Conservation (phyloP, 2,329 filamentous ascomycete genomes). For the Pseudogymnoascus sp. region DNA sequence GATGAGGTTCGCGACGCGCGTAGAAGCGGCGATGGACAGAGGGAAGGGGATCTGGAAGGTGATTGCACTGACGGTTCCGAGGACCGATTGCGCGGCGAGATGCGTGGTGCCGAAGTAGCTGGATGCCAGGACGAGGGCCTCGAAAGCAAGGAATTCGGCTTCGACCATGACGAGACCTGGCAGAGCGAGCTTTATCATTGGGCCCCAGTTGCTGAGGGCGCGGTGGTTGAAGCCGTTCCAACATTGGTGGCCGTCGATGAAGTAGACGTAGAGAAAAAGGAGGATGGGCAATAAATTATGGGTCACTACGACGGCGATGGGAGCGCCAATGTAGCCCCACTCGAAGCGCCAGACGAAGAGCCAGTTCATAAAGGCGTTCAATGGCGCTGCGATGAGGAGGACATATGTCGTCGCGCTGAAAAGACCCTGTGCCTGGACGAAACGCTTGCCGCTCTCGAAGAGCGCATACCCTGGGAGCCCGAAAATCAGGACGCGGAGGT, state of each 20-base stretch:
- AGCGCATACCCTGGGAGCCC: slow-evolving; percentile 68
- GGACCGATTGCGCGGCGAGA: slow-evolving; percentile 79
- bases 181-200: slow-evolving; percentile 79
- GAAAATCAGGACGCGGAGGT: slow-evolving; percentile 59
- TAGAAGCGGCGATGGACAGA: slow-evolving; percentile 78
- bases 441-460: slow-evolving; percentile 72
- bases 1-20: slow-evolving; percentile 84
- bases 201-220: slow-evolving; percentile 65
- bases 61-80: slow-evolving; percentile 68
- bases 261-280: slow-evolving; percentile 66
- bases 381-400: slow-evolving; percentile 63
- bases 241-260: slow-evolving; percentile 63
- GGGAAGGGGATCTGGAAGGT: slow-evolving; percentile 92
- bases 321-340: slow-evolving; percentile 69
- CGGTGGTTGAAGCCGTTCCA: slow-evolving; percentile 71
- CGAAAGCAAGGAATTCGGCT: slow-evolving; percentile 88
- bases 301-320: slow-evolving; percentile 66
- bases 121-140: slow-evolving; percentile 75
- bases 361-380: slow-evolving; percentile 73
- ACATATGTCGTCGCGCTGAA: slow-evolving; percentile 76
- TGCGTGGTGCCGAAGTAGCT: slow-evolving; percentile 71
- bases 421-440: slow-evolving; percentile 72
- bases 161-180: slow-evolving; percentile 91
- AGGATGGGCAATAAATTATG: slow-evolving; percentile 65
- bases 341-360: slow-evolving; percentile 64